Conservation (phyloP, 139 green algal genomes). For the Coccomyxa sp. region DNA sequence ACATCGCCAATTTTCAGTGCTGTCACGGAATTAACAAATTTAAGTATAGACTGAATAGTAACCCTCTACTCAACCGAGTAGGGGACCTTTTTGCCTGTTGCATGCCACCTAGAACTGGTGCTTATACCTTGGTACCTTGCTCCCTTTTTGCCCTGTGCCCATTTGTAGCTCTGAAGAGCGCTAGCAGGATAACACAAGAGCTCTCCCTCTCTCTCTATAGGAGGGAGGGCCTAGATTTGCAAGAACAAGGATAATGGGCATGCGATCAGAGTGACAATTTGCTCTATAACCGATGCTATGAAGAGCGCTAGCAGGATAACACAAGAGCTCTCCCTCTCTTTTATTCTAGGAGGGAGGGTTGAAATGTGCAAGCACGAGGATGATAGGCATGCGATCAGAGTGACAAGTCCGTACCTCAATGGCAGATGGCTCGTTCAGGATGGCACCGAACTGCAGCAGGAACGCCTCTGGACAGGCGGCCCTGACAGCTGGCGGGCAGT, state of each 20-base stretch:
- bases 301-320: too few species aligned
- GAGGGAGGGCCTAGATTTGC: background rate
- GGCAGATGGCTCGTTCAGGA: constrained; percentile 38
- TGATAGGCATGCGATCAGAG: background rate
- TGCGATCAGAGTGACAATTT: constrained; percentile 2
- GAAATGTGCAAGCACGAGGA: background rate
- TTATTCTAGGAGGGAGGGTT: background rate
- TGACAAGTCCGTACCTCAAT: constrained; percentile 17
- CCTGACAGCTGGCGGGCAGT: constrained; percentile 22
- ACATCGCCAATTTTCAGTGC: background rate
- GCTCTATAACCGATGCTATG: constrained; percentile 9
- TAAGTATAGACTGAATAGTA: background rate
- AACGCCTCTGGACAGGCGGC: constrained; percentile 23
- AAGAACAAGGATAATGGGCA: background rate
- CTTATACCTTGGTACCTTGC: too few species aligned
- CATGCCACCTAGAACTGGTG: background rate
- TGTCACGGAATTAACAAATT: background rate
- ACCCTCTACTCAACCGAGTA: too few species aligned
- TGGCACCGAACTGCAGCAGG: constrained; percentile 58
- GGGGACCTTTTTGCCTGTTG: background rate
- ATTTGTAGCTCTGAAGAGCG: background rate
- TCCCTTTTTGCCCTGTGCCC: too few species aligned
- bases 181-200: background rate
- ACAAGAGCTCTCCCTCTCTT: background rate
- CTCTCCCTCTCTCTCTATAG: background rate